phyloP scores from a whole-genome alignment of 805 yeast species.

The baker's yeast (Saccharomyces cerevisiae) region DNA sequence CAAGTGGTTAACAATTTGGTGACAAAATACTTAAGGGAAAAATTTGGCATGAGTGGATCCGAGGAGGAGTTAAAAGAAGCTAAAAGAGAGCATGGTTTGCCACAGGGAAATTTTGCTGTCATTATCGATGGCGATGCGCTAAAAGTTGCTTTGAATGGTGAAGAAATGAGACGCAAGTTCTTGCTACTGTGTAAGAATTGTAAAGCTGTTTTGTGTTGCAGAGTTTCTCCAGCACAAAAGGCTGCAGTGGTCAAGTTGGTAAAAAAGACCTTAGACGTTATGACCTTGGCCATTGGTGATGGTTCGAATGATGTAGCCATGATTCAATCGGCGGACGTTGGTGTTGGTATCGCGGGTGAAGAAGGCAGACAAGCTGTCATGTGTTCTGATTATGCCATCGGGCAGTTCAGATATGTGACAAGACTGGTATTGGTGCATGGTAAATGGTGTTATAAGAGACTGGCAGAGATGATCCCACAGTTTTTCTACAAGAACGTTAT shows the following conservation, averaged over 20 bases:
- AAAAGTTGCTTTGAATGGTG: constrained; percentile 41
- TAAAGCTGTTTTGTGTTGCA: constrained; percentile 74
- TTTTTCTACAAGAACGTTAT: constrained; percentile 75
- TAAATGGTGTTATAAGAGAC: constrained; percentile 76
- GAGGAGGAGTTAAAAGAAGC: constrained; percentile 48
- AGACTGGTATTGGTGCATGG: constrained; percentile 70
- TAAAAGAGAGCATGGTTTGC: constrained; percentile 54
- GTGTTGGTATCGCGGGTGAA: constrained; percentile 87
- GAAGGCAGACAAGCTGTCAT: constrained; percentile 86
- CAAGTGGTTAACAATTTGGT: constrained; percentile 41
- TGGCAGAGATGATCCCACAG: constrained; percentile 76
- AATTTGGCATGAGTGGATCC: constrained; percentile 54
- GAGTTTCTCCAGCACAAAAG: constrained; percentile 84
- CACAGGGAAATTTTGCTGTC: constrained; percentile 61
- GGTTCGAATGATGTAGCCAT: constrained; percentile 87
- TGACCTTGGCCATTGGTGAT: constrained; percentile 84
- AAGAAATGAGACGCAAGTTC: constrained; percentile 47
- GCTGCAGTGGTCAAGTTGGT: constrained; percentile 75
- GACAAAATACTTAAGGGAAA: constrained; percentile 44
- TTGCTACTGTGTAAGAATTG: constrained; percentile 70
- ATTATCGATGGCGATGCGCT: constrained; percentile 78
- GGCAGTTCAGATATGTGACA: constrained; percentile 68
- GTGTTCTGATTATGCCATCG: constrained; percentile 85
- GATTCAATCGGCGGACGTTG: constrained; percentile 84
- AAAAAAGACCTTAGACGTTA: constrained; percentile 64